Base-by-base conservation (phyloP, 1,139 yeast species). In the Dujonia santamariae region DNA sequence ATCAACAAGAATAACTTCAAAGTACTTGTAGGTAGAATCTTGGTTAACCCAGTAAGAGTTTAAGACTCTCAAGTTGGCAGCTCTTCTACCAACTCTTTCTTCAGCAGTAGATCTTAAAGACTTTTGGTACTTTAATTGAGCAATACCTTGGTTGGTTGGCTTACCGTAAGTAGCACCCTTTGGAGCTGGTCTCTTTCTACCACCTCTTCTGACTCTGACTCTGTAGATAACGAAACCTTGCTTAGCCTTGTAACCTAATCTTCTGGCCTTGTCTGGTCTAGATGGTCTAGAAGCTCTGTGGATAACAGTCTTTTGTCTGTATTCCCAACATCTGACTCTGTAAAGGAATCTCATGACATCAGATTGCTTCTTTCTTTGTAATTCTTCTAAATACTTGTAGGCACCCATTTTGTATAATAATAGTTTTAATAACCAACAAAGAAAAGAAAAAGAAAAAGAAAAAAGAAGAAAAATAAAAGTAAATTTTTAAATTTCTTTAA, bases 121-220 rank as follows among this genome's bases (percentile, higher is more conserved):
- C 76, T 94, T 87, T 81, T 92, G 98, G 95, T 88, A 90, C 80
- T 92, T 92, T 79, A 92, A 86, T 75, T 92, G 97, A 81, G 82
- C 82, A 59, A 92, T 94, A 86, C 98, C 98, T 80, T 87, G 96
- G 95, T 92, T 92, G 80, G 98, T 92, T 83, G 98, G 98, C 85
- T 92, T 92, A 86, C 98, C 98, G 84, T 90, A 90, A 69, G 97
- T 92, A 63, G 97, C 97, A 85, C 98, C 98, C 92, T 92, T 92
- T 78, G 95, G 90, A 63, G 85, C 97, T 63, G 97, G 97, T 80
- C 96, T 87, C 96, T 92, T 92, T 84, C 98, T 90, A 80, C 94
- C 92, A 80, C 98, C 98, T 79, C 98, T 87, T 81, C 97, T 88
- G 62, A 92, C 98, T 78, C 98, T 88, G 72, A 90, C 76, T 76